These are phyloP conservation scores for Venturiaceae sp. DNA, from an alignment of 2,329 filamentous ascomycete species.

Conservation along the genomic window DNA sequence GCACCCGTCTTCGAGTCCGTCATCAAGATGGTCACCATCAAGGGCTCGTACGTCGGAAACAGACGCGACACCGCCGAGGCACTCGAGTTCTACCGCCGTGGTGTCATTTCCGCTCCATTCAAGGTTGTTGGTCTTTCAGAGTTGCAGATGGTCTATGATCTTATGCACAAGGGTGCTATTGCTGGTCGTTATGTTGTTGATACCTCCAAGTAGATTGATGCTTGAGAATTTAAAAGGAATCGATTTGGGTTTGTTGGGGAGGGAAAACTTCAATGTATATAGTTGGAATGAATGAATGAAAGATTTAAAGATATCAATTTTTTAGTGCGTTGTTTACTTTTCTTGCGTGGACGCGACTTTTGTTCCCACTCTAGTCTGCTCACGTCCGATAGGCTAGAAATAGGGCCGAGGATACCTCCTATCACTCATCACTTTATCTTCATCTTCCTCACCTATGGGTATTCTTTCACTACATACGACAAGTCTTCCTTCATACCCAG, in stretches of 20 bases:
- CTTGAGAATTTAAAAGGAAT: not conserved
- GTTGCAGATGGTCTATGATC: slow-evolving; percentile 68
- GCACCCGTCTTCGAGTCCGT: slow-evolving; percentile 88
- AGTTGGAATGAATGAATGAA: not conserved
- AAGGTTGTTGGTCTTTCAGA: slow-evolving; percentile 76
- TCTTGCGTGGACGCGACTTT: not conserved
- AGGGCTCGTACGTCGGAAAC: slow-evolving; percentile 90
- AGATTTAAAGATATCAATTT: not conserved
- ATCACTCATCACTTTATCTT: no score
- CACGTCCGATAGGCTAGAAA: no score
- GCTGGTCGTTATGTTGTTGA: slow-evolving; percentile 75
- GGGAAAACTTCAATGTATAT: not conserved
- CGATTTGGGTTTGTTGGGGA: not conserved
- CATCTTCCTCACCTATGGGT: no score
- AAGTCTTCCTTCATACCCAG: no score
- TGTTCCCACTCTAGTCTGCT: no score
- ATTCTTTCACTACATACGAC: no score
- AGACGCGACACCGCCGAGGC: slow-evolving; percentile 80
- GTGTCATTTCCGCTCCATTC: slow-evolving; percentile 78
- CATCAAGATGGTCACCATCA: slow-evolving; percentile 82
- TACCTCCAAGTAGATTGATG: slow-evolving; percentile 35
- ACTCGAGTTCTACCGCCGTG: slow-evolving; percentile 77
- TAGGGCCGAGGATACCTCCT: no score
- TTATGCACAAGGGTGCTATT: slow-evolving; percentile 58
- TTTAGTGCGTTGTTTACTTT: not conserved